These are phyloP conservation scores for Acrocalymma vagum DNA, from an alignment of 2,329 filamentous ascomycete species.

Conservation along the genomic window DNA sequence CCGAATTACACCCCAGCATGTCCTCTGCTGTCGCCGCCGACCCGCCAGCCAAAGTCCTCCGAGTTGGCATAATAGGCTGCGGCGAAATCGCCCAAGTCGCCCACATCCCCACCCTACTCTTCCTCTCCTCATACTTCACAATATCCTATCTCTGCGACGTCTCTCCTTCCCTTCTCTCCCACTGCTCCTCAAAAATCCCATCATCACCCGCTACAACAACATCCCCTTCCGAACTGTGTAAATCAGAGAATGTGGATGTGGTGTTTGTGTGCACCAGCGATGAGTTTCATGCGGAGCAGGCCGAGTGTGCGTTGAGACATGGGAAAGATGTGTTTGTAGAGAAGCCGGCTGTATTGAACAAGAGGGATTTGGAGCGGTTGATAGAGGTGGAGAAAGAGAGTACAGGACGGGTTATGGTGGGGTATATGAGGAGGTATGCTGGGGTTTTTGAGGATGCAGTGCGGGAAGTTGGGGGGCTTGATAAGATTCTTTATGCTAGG, in stretches of 20 bases:
- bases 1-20: too few relatives aligned
- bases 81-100: slow-evolving; percentile 62
- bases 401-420: slow-evolving; percentile 62
- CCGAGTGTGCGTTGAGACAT: slow-evolving; percentile 60
- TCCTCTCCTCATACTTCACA: slow-evolving; percentile 55
- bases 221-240: slow-evolving; percentile 58
- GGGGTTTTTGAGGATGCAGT: slow-evolving; percentile 62
- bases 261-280: slow-evolving; percentile 64
- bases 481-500: slow-evolving; percentile 64
- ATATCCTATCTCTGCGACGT: slow-evolving; percentile 62
- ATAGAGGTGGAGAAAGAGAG: slow-evolving; percentile 58
- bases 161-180: slow-evolving; percentile 51
- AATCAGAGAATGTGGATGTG: slow-evolving; percentile 57
- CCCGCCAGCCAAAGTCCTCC: slow-evolving; percentile 8
- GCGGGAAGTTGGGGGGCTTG: slow-evolving; percentile 61
- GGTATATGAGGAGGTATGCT: slow-evolving; percentile 70
- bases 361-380: slow-evolving; percentile 57
- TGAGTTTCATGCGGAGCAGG: slow-evolving; percentile 63
- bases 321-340: slow-evolving; percentile 68
- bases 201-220: slow-evolving; percentile 64
- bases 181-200: slow-evolving; percentile 52
- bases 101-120: slow-evolving; percentile 57
- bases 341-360: slow-evolving; percentile 64
- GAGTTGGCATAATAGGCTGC: slow-evolving; percentile 57
- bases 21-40: too few relatives aligned